Base-by-base conservation (phyloP, 2,329 filamentous ascomycete species). In the Ophiostoma perfectum region DNA sequence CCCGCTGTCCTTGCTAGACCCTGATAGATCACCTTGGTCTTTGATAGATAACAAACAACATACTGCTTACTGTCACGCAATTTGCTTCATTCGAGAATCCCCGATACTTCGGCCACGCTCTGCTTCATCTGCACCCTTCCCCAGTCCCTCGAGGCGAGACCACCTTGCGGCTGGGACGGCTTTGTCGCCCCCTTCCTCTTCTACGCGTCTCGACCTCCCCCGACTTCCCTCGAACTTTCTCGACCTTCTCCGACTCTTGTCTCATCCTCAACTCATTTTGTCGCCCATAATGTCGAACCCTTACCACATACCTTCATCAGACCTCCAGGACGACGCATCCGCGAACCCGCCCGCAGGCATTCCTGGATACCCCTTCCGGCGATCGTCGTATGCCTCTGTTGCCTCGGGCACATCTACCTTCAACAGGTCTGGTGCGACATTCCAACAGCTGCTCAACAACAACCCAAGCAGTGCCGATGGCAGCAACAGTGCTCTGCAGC, bases 361-460 rank as follows among this genome's bases (percentile, higher is more conserved):
- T 58, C 74, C 75, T 16, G 72, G 72, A 62, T 77, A 77, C 64
- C 69, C 76, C 44, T 76, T 77, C 44, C 77, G 78, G 63, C 76
- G 78, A 58, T 75, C 76, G 63, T 79, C 80, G n/a, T 80, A 81
- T 73, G 78, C 79, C 3, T 79, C 80, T n/a, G 75, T 78, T 58
- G 78, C 78, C 62, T 78, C 78, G 75, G 75, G 74, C 78, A n/a
- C 60, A 8, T 42, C 60, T 9, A 14, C 38, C 70, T 74, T 77
- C 70, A 77, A 77, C 68, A 75, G 76, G 58, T 76, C 77, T 60
- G 75, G 75, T 64, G 75, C 77, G 70, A 81, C 80, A 70, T 84
- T 84, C 74, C 83, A 84, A 3, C 83, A 88, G 73, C 80, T 89
- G 45, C 68, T 75, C 69, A 73, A 80, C 69, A 63, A 74, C 64